Percentiles rank a stretch among this genome's conserved stretches.
Evolutionary conservation across 768 basidiomycete species (phyloP).

Genomic region (Saitozyma sp.): DNA sequence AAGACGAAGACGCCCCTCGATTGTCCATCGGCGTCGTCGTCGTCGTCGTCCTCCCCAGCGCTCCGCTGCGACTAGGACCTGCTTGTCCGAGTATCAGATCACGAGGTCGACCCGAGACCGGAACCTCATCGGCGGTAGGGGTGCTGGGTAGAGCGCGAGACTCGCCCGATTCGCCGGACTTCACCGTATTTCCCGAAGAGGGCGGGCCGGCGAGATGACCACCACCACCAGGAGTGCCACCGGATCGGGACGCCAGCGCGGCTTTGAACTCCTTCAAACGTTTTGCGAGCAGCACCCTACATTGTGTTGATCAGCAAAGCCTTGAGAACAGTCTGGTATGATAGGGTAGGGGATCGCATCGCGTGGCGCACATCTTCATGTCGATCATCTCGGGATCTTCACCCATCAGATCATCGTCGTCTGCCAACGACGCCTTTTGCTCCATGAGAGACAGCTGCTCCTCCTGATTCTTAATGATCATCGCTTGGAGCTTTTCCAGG

Average conservation of each 20-base stretch:
- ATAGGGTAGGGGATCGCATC: background rate
- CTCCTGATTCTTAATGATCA: constrained; percentile 36
- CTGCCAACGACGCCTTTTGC: constrained; percentile 15
- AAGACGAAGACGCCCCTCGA: background rate
- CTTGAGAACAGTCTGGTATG: background rate
- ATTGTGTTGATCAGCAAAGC: constrained; percentile 1
- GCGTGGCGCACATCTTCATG: constrained; percentile 30
- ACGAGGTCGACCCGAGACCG: background rate
- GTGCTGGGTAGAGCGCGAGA: no score
- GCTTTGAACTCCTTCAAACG: constrained; percentile 31
- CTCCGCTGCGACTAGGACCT: background rate
- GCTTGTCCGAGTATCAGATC: background rate
- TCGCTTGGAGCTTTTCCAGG: constrained; percentile 24
- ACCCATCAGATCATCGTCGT: constrained; percentile 20
- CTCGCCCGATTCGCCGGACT: no score
- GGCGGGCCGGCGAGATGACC: background rate
- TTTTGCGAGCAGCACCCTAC: constrained; percentile 22
- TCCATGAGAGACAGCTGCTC: constrained; percentile 30
- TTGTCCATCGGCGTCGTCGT: background rate
- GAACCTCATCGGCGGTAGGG: background rate
- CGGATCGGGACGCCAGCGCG: constrained; percentile 2
- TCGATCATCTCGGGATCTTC: constrained; percentile 42
- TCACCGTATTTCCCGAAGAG: no score
- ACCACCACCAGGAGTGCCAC: background rate
- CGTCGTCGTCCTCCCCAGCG: background rate